Percentiles rank a stretch among this genome's conserved stretches.
Evolutionary conservation across 2,329 filamentous ascomycete species (phyloP).

Genomic region (Penicillium oxalicum): DNA sequence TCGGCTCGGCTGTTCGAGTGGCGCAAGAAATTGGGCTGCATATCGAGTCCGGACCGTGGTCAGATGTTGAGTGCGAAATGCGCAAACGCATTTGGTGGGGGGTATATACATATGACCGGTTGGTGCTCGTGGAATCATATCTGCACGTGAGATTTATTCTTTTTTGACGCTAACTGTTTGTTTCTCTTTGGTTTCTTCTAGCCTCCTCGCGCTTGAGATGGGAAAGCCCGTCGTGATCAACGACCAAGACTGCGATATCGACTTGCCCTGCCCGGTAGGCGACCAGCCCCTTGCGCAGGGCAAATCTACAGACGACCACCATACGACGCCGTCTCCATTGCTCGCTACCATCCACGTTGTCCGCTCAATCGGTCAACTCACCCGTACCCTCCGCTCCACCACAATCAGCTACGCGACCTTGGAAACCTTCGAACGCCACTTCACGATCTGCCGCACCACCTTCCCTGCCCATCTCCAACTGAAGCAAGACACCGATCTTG

Average conservation of each 20-base stretch:
- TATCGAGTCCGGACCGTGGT: constrained; percentile 65
- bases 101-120: constrained; percentile 83
- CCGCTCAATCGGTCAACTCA: constrained; percentile 67
- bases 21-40: constrained; percentile 82
- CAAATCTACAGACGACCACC: constrained; percentile 40
- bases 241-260: constrained; percentile 81
- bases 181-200: constrained; percentile 23
- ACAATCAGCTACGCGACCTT: constrained; percentile 62
- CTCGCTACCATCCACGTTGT: constrained; percentile 76
- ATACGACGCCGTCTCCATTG: constrained; percentile 66
- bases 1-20: constrained; percentile 70
- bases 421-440: constrained; percentile 74
- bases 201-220: constrained; percentile 69
- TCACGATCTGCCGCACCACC: constrained; percentile 64
- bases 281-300: constrained; percentile 58
- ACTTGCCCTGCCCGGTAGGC: constrained; percentile 71
- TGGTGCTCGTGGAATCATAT: constrained; percentile 18
- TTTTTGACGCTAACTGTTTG: no score
- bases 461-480: constrained; percentile 72
- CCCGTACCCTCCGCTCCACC: constrained; percentile 62
- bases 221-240: constrained; percentile 76
- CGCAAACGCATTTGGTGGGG: constrained; percentile 89
- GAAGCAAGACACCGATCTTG: constrained; percentile 59
- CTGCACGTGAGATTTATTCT: no score
- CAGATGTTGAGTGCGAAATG: constrained; percentile 76